Evolutionary conservation across 176 grass and related monocot genomes (phyloP).

Genomic region (Avena insularis): DNA sequence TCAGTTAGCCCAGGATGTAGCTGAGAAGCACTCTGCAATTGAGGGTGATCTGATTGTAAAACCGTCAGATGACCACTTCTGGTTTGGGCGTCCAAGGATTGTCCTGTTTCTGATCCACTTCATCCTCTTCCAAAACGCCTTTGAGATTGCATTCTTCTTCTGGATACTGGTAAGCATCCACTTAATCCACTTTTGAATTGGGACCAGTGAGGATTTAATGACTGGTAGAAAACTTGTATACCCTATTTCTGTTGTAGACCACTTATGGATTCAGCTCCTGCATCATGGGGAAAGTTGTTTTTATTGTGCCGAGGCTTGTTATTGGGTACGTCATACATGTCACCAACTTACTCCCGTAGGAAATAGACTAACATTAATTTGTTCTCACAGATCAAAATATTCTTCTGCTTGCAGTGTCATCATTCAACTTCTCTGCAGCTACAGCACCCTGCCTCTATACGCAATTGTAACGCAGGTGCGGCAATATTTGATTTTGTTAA

Average conservation of each 20-base stretch:
- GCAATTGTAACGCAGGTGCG: constrained; percentile 88
- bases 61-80: constrained; percentile 91
- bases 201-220: not conserved
- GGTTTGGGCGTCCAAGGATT: constrained; percentile 68
- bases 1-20: constrained; percentile 84
- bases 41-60: constrained; percentile 83
- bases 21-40: constrained; percentile 74
- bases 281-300: constrained; percentile 85
- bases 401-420: constrained; percentile 49
- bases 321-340: constrained; percentile 73
- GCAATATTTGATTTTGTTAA: not conserved
- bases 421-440: constrained; percentile 92
- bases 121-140: constrained; percentile 97
- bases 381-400: not conserved
- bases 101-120: constrained; percentile 83
- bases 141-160: constrained; percentile 95
- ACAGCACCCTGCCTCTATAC: constrained; percentile 88
- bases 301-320: constrained; percentile 87
- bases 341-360: not conserved
- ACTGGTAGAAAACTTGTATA: not conserved
- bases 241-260: constrained; percentile 48
- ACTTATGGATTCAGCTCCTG: constrained; percentile 85
- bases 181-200: not conserved
- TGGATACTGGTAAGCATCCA: constrained; percentile 81
- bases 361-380: not conserved